Evolutionary conservation across 257 asterid species (phyloP).

Genomic region (Ajuga chamaepitys): DNA sequence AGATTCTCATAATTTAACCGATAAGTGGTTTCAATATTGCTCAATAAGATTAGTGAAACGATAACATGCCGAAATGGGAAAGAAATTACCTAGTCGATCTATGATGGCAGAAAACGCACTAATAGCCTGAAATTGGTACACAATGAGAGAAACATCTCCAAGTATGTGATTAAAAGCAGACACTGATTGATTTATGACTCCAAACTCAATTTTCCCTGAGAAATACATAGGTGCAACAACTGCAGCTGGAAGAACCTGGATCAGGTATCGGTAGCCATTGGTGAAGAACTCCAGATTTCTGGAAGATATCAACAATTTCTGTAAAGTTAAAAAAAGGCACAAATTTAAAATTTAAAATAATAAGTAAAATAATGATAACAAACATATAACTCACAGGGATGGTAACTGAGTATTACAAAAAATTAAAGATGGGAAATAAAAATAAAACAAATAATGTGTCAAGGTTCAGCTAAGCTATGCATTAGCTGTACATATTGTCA

Average conservation of each 20-base stretch:
- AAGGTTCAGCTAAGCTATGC: neutral
- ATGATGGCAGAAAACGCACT: conserved; percentile 95
- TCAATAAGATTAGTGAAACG: neutral
- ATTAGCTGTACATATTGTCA: neutral
- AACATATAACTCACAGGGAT: neutral
- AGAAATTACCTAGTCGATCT: conserved; percentile 63
- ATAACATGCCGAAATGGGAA: conserved; percentile 11
- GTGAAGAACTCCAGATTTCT: conserved; percentile 95
- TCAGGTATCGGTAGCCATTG: conserved; percentile 79
- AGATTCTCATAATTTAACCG: neutral
- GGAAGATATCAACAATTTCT: conserved; percentile 83
- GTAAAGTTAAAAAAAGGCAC: conserved; percentile 33
- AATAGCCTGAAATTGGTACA: conserved; percentile 83
- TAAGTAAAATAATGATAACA: neutral
- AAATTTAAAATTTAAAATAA: conserved; percentile 6
- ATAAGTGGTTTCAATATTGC: neutral
- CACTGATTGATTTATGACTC: conserved; percentile 82
- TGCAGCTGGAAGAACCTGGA: conserved; percentile 95
- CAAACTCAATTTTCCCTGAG: conserved; percentile 94
- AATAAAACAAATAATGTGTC: neutral
- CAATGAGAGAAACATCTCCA: conserved; percentile 81
- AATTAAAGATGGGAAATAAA: neutral
- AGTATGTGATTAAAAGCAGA: conserved; percentile 93
- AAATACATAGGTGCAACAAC: conserved; percentile 97
- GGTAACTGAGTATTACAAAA: neutral